Evolutionary conservation across 2,329 filamentous ascomycete species (phyloP).

Genomic region (Penicillium aurantiogriseum): DNA sequence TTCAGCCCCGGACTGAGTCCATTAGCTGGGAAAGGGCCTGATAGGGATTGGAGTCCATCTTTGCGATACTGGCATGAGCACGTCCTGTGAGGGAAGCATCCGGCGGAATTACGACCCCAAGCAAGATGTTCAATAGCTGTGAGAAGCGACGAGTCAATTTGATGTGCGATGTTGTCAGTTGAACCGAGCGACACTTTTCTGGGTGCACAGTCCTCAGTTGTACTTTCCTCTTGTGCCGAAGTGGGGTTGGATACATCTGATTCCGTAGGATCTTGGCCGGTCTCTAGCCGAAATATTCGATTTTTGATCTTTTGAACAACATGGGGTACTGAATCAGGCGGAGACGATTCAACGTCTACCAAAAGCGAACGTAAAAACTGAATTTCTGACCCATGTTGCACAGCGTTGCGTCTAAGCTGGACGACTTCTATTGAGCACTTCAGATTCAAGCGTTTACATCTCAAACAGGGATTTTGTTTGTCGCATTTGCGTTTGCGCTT

Average conservation of each 20-base stretch:
- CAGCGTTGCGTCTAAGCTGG: slow-evolving; percentile 24
- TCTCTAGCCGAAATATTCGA: slow-evolving; percentile 25
- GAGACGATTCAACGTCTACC: slow-evolving; percentile 19
- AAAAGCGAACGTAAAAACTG: slow-evolving; percentile 25
- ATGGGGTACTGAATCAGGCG: slow-evolving; percentile 5
- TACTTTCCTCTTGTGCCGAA: slow-evolving; percentile 5
- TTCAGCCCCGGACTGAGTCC: slow-evolving; percentile 10
- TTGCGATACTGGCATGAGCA: slow-evolving; percentile 30
- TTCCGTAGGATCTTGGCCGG: slow-evolving; percentile 11
- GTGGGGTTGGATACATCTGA: slow-evolving; percentile 1
- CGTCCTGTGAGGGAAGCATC: slow-evolving; percentile 36
- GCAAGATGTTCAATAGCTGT: slow-evolving; percentile 40
- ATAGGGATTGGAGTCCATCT: slow-evolving; percentile 14
- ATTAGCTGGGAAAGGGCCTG: slow-evolving; percentile 13
- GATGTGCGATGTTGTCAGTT: slow-evolving; percentile 12
- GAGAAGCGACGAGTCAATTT: slow-evolving; percentile 28
- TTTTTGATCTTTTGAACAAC: slow-evolving; percentile 16
- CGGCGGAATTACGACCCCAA: slow-evolving; percentile 38
- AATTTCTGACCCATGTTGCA: slow-evolving; percentile 29
- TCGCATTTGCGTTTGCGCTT: slow-evolving; percentile 30
- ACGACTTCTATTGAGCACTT: slow-evolving; percentile 28
- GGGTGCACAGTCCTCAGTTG: background rate
- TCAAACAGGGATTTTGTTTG: slow-evolving; percentile 26
- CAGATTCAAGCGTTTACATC: slow-evolving; percentile 25
- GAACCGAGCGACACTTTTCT: slow-evolving; percentile 2